A percentile compares a stretch with the other conserved stretches of the same genome.
These are phyloP conservation scores for Mucor racemosus DNA, from an alignment of 371 early-diverging fungal genomes.

Conservation along the genomic window DNA sequence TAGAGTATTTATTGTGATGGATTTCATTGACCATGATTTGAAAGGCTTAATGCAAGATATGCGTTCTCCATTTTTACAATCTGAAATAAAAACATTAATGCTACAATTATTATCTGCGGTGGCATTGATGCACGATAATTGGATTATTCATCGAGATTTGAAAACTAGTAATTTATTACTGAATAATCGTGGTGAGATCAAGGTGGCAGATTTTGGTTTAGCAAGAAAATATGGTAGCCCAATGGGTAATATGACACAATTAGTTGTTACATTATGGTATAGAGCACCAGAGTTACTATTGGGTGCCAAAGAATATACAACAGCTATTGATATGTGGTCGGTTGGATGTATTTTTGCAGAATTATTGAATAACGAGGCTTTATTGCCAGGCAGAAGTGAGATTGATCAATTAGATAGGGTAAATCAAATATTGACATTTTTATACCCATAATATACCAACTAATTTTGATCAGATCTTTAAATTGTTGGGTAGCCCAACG, in stretches of 20 bases:
- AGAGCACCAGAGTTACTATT: slow-evolving; percentile 98
- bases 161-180: slow-evolving; percentile 96
- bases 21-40: slow-evolving; percentile 95
- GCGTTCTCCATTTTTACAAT: slow-evolving; percentile 78
- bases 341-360: slow-evolving; percentile 96
- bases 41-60: slow-evolving; percentile 89
- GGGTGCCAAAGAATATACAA: slow-evolving; percentile 91
- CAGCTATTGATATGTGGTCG: slow-evolving; percentile 98
- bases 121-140: slow-evolving; percentile 90
- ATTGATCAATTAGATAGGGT: slow-evolving; percentile 82
- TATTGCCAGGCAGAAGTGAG: slow-evolving; percentile 80
- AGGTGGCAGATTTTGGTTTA: slow-evolving; percentile 87
- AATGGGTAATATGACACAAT: slow-evolving; percentile 74
- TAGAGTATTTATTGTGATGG: slow-evolving; percentile 97
- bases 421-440: neutral
- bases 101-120: slow-evolving; percentile 86
- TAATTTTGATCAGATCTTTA: slow-evolving; percentile 60
- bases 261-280: slow-evolving; percentile 95
- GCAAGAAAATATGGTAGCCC: slow-evolving; percentile 82
- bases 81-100: slow-evolving; percentile 94
- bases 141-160: slow-evolving; percentile 97
- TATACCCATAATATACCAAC: neutral
- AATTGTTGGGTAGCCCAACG: slow-evolving; percentile 73
- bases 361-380: slow-evolving; percentile 73
- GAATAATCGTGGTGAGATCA: slow-evolving; percentile 83